phyloP scores from a whole-genome alignment of 2,329 filamentous ascomycete species.

The Boeremia lycopersici region DNA sequence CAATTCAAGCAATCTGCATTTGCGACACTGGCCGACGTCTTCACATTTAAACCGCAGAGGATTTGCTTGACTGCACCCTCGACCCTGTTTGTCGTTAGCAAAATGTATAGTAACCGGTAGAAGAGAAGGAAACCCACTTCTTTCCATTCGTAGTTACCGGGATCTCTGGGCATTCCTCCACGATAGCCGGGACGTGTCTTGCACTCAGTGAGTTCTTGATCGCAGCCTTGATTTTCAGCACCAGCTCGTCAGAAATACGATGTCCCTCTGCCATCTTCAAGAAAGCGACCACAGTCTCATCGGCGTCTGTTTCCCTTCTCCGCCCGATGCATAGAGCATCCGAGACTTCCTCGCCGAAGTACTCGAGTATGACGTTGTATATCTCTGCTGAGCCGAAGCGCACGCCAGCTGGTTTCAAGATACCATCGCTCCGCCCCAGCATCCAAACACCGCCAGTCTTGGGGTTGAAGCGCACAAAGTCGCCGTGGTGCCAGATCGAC shows the following conservation, averaged over 20 bases:
- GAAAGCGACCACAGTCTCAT: conserved; percentile 89
- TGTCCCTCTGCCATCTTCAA: conserved; percentile 72
- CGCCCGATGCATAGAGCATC: conserved; percentile 89
- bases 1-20: conserved; percentile 88
- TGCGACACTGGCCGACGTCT: conserved; percentile 90
- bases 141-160: conserved; percentile 94
- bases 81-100: conserved; percentile 61
- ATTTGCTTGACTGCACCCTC: conserved; percentile 98
- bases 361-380: conserved; percentile 87
- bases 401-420: conserved; percentile 90
- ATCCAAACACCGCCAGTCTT: conserved; percentile 80
- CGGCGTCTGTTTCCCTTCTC: conserved; percentile 70
- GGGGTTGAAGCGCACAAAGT: conserved; percentile 79
- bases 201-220: conserved; percentile 82
- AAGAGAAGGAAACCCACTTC: conserved; percentile 66
- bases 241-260: conserved; percentile 65
- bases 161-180: conserved; percentile 84
- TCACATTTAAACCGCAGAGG: conserved; percentile 82
- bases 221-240: conserved; percentile 66
- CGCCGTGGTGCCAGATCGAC: conserved; percentile 90
- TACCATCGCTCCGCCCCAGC: conserved; percentile 90
- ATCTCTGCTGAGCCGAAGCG: conserved; percentile 94
- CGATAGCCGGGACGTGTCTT: conserved; percentile 82
- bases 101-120: neutral
- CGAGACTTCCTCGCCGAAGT: conserved; percentile 78